A percentile compares a stretch with the other conserved stretches of the same genome.
Evolutionary conservation across 257 asterid genomes (phyloP).

Genomic region (Schizonepeta tenuifolia): DNA sequence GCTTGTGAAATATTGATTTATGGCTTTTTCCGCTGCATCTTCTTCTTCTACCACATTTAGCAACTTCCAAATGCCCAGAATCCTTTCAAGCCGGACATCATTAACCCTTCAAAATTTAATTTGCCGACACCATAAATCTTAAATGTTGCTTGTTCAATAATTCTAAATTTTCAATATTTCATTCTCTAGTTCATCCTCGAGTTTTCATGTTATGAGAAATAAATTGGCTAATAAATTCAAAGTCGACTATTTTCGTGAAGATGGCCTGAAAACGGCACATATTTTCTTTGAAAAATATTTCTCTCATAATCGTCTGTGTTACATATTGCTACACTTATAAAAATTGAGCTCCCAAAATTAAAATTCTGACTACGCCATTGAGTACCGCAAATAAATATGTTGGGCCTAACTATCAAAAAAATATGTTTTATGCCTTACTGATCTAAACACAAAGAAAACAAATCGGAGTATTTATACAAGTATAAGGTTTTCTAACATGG

Average conservation of each 20-base stretch:
- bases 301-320: too few relatives aligned
- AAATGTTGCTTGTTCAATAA: background rate
- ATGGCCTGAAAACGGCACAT: too few relatives aligned
- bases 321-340: too few relatives aligned
- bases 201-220: background rate
- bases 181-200: background rate
- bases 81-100: background rate
- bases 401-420: too few relatives aligned
- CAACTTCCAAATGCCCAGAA: background rate
- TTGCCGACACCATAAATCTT: background rate
- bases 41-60: conserved; percentile 1
- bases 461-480: too few relatives aligned
- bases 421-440: too few relatives aligned
- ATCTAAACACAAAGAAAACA: too few relatives aligned
- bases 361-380: too few relatives aligned
- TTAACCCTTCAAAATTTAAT: background rate
- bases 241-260: background rate
- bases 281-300: background rate
- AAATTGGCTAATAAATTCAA: background rate
- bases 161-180: background rate
- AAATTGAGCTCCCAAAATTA: too few relatives aligned
- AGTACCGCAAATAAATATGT: too few relatives aligned
- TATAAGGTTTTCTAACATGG: too few relatives aligned
- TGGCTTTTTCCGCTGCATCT: background rate
- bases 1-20: background rate